These are phyloP conservation scores for Ustilago bromivora DNA, from an alignment of 1,284 basidiomycete genomes.

Conservation along the genomic window DNA sequence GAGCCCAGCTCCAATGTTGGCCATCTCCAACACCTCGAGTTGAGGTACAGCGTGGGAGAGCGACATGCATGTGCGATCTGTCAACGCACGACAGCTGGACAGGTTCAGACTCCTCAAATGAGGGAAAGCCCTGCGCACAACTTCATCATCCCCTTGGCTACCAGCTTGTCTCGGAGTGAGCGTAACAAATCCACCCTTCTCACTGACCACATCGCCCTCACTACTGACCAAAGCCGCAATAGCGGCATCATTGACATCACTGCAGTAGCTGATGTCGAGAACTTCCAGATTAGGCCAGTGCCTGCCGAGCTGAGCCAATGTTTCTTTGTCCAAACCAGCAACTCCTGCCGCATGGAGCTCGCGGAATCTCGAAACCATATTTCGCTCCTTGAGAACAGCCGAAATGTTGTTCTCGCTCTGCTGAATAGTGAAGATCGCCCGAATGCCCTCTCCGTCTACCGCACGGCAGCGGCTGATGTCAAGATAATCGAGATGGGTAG, in stretches of 20 bases:
- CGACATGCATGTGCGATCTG: conserved; percentile 79
- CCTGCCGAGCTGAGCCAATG: conserved; percentile 72
- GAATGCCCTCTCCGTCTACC: conserved; percentile 77
- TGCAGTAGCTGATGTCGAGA: conserved; percentile 79
- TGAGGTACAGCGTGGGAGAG: conserved; percentile 79
- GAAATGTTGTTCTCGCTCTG: conserved; percentile 14
- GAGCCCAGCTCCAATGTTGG: conserved; percentile 73
- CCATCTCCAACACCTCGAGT: conserved; percentile 85
- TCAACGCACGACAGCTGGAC: conserved; percentile 80
- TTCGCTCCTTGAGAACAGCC: conserved; percentile 33
- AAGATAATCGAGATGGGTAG: conserved; percentile 75
- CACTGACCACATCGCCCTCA: conserved; percentile 18
- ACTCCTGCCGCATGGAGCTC: conserved; percentile 77
- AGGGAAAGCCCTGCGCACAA: conserved; percentile 45
- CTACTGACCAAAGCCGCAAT: conserved; percentile 77
- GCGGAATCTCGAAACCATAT: conserved; percentile 27
- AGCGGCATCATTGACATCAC: conserved; percentile 79
- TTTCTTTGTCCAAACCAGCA: conserved; percentile 74
- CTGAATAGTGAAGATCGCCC: conserved; percentile 53
- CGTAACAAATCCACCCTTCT: conserved; percentile 25
- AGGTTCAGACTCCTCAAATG: conserved; percentile 81
- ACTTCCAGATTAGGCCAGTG: conserved; percentile 77
- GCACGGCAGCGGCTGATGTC: conserved; percentile 81
- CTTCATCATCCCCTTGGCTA: conserved; percentile 30
- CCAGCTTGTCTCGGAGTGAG: conserved; percentile 54